Base-by-base conservation (phyloP, 306 rosid genomes). In the Purshia tridentata region DNA sequence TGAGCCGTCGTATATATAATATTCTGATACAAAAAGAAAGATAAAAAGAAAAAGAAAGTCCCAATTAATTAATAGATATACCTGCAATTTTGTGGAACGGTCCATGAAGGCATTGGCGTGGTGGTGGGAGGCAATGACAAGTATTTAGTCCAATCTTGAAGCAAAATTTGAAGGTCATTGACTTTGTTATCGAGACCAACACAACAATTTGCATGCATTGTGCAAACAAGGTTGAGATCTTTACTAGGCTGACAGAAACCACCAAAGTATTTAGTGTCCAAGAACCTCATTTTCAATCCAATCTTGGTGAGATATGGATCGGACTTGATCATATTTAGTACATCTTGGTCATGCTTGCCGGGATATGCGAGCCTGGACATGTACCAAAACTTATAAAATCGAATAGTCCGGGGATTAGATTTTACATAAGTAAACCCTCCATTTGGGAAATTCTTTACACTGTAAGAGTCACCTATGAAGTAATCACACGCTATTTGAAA, bases 141-240 rank as follows among this genome's bases (percentile, higher is more conserved):
- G 48, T 78, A 93, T 35, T 62, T 85, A 35, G 14, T 82, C 98
- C 98, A 93, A 77, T 88, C 96, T 13, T 84, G 52, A n/a, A 93
- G 95, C 86, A 93, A 69, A 72, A 83, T 74, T 39, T 46, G 77
- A 10, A 93, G 98, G 79, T 91, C 98, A 67, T 77, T 54, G 75
- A 93, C 71, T 52, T 93, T 93, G 73, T 86, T 93, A 0, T 84
- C 72, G 4, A 86, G 80, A 47, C 98, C 98, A 40, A 86, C 60
- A 71, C 98, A 93, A 42, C 98, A 93, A 77, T 93, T 93, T 5
- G 97, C 98, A 70, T 93, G 98, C 97, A 91, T 81, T 5, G 98
- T 93, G 46, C 77, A 70, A 8, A 83, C 94, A 29, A 37, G 10
- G 85, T 70, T 78, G 0, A 93, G 54, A 59, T 91, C 83, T 40